Base-by-base conservation (phyloP, 768 basidiomycete species). In the Suillus subaureus region DNA sequence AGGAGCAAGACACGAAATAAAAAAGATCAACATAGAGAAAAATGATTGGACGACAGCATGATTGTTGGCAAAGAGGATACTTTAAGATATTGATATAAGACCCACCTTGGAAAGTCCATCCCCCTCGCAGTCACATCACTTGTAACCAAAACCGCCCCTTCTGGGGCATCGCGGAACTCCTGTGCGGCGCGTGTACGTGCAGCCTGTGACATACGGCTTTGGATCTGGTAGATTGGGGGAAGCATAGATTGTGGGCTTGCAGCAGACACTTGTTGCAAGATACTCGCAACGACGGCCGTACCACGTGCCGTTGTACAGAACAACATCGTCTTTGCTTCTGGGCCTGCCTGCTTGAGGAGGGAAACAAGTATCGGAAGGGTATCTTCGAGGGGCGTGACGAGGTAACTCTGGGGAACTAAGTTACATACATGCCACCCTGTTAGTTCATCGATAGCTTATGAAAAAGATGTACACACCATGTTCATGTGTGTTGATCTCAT, bases 251-350 rank as follows among this genome's bases (percentile, higher is more conserved):
- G 55, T 28, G 72, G 68, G 16, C 69, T 76, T 3, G 26, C 26
- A 3, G 58, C 28, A 28, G 40, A 60, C 6, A 42, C 58, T 60
- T 60, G 58, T 70, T 45, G 68, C n/a, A 82, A 74, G 33, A 82
- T 61, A 18, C 74, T 73, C 1, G 77, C 69, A 2, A 79, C 78
- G 51, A 87, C 74, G 8, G 78, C 79, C 1, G 86, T 84, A 11
- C 85, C 85, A 62, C 86, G 82, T 8, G 89, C 88, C 7, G 89
- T 91, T n/a, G 88, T 86, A 52, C 87, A 83, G 79, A 91, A 91
- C 7, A 86, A 79, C 74, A 91, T 89, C 18, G 82, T 70, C 66
- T 84, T 84, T 51, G 80, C 79, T 63, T 73, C 69, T 7, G 72
- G 35, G 2, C 63, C 70, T 33, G 84, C 80, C 3, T 77, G 70